A percentile compares a stretch with the other conserved stretches of the same genome.
Evolutionary conservation across 2,329 filamentous ascomycete species (phyloP).

Genomic region (Coleophoma cylindrospora): DNA sequence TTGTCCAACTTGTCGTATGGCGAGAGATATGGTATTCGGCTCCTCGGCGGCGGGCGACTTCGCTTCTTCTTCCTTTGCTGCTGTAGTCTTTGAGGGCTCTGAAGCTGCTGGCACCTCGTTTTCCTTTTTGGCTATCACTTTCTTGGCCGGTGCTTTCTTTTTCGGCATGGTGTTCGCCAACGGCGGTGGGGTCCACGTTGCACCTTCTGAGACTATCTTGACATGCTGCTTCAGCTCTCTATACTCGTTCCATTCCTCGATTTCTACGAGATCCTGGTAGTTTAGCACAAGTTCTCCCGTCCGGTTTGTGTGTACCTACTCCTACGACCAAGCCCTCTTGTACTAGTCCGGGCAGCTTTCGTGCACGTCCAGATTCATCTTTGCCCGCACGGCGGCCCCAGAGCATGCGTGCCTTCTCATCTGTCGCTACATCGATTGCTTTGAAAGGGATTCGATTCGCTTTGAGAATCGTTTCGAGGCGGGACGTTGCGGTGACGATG

Average conservation of each 20-base stretch:
- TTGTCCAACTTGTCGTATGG: constrained; percentile 52
- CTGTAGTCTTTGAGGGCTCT: constrained; percentile 14
- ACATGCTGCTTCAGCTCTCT: constrained; percentile 89
- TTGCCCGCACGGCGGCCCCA: constrained; percentile 83
- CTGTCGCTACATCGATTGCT: constrained; percentile 84
- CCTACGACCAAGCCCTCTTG: constrained; percentile 83
- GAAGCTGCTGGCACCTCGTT: constrained; percentile 24
- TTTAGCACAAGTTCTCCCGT: constrained; percentile 4
- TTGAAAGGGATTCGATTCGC: constrained; percentile 94
- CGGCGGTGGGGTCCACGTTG: constrained; percentile 7
- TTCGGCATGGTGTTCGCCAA: not conserved
- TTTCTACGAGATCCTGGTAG: constrained; percentile 77
- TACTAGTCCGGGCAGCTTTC: constrained; percentile 84
- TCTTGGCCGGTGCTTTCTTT: constrained; percentile 13
- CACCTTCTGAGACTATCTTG: constrained; percentile 42
- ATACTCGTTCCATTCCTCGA: constrained; percentile 99
- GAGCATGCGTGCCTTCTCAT: constrained; percentile 81
- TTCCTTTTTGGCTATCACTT: constrained; percentile 19
- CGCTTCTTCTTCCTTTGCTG: constrained; percentile 9
- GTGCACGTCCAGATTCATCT: constrained; percentile 50
- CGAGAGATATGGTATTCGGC: constrained; percentile 30
- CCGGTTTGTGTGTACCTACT: constrained; percentile 49
- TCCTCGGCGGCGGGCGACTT: constrained; percentile 13
- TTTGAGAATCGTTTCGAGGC: constrained; percentile 92
- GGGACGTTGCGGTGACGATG: constrained; percentile 92